A percentile compares a stretch with the other conserved stretches of the same genome.
Conservation (phyloP, 106 monocot genomes). For the Dendrobium catenatum region DNA sequence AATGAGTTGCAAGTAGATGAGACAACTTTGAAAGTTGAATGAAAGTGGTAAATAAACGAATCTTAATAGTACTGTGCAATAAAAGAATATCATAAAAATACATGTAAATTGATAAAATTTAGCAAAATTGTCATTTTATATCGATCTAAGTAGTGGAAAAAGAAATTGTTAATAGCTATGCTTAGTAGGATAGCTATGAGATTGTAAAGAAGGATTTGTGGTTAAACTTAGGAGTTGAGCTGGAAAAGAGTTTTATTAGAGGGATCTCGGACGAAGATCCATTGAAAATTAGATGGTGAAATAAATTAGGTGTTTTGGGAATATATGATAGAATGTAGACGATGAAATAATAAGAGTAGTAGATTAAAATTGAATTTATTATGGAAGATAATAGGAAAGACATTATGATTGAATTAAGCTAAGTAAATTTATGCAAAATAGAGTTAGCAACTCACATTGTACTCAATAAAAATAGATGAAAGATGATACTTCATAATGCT, state of each 20-base stretch:
- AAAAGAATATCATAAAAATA: neutral
- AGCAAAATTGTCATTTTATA: neutral
- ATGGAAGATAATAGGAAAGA: neutral
- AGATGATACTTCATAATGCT: neutral
- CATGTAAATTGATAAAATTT: neutral
- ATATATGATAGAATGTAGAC: neutral
- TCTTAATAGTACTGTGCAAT: too few species aligned
- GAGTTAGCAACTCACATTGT: neutral
- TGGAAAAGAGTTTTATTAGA: neutral
- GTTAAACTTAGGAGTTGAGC: neutral
- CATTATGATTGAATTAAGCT: neutral
- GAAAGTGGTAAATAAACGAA: too few species aligned
- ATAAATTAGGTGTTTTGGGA: neutral
- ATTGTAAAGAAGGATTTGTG: neutral
- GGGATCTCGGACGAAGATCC: neutral
- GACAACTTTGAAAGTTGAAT: neutral
- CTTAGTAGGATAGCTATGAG: neutral
- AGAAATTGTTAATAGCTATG: neutral
- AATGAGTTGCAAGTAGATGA: neutral
- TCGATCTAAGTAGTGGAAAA: neutral
- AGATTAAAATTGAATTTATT: neutral
- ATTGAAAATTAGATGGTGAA: neutral
- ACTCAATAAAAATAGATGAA: neutral
- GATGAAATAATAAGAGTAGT: neutral
- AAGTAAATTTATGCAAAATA: neutral